These are phyloP conservation scores for Penicillium psychrofluorescens DNA, from an alignment of 495 filamentous ascomycete species.

Conservation along the genomic window DNA sequence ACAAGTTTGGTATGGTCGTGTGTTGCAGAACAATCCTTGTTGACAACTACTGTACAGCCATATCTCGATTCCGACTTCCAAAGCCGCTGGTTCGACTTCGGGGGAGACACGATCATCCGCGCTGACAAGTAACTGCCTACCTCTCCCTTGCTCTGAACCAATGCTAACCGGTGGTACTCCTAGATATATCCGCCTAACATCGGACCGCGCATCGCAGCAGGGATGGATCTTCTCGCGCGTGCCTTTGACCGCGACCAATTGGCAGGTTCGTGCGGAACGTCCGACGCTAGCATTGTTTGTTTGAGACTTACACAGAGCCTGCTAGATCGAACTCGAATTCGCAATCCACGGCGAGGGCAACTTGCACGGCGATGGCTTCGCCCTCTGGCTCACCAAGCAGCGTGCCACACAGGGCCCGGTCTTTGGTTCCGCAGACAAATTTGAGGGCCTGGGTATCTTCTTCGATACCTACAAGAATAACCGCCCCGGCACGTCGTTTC, in stretches of 20 bases:
- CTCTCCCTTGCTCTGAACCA: too few relatives aligned
- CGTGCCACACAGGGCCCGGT: slow-evolving; percentile 75
- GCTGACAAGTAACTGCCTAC: slow-evolving; percentile 65
- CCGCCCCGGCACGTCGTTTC: slow-evolving; percentile 88
- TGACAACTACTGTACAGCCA: slow-evolving; percentile 51
- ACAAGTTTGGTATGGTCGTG: background rate
- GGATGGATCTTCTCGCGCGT: slow-evolving; percentile 93
- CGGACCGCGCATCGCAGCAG: slow-evolving; percentile 79
- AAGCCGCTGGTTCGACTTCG: slow-evolving; percentile 99
- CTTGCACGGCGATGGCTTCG: slow-evolving; percentile 95
- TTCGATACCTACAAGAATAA: slow-evolving; percentile 99
- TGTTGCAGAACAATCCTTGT: slow-evolving; percentile 5
- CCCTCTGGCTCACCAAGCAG: slow-evolving; percentile 96
- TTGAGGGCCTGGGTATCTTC: slow-evolving; percentile 94
- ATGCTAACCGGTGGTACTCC: slow-evolving; percentile 8
- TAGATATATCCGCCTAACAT: slow-evolving; percentile 87
- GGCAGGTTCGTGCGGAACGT: slow-evolving; percentile 57
- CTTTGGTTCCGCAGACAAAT: slow-evolving; percentile 81
- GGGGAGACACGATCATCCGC: slow-evolving; percentile 87
- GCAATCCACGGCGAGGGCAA: slow-evolving; percentile 76
- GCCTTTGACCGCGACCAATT: slow-evolving; percentile 95
- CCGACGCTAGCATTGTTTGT: too few relatives aligned
- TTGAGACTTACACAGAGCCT: background rate
- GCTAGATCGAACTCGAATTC: slow-evolving; percentile 87
- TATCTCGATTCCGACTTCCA: slow-evolving; percentile 98